Conservation (phyloP, 73 alveolate genomes). For the Tetrahymena thermophila region DNA sequence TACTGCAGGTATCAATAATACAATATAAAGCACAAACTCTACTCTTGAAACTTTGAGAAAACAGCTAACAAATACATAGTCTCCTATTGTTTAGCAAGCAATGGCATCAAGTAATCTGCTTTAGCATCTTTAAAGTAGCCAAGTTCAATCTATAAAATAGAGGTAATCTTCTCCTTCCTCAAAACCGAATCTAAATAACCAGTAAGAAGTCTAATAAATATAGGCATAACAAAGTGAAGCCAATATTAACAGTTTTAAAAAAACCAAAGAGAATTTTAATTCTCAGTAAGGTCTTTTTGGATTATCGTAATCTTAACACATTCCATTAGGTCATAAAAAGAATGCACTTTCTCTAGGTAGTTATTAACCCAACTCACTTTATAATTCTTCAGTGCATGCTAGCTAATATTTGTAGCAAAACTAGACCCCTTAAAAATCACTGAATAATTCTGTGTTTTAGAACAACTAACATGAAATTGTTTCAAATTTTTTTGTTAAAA, state of each 20-base stretch:
- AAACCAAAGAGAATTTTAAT: not conserved
- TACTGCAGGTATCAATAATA: not conserved
- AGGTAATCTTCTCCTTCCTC: not conserved
- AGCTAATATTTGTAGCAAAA: not conserved
- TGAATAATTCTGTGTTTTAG: not conserved
- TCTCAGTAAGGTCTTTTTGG: not conserved
- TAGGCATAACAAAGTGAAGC: not conserved
- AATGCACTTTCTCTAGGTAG: not conserved
- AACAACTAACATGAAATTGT: not conserved
- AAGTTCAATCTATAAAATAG: not conserved
- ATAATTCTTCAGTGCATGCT: not conserved
- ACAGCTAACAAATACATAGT: not conserved
- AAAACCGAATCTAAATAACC: not conserved
- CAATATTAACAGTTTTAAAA: not conserved
- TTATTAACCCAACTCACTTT: not conserved
- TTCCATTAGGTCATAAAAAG: not conserved
- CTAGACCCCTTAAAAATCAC: not conserved
- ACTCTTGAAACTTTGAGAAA: not conserved
- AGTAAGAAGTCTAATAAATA: not conserved
- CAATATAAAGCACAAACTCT: not conserved
- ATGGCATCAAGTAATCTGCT: not conserved
- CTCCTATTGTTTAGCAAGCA: not conserved
- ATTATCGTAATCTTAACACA: not conserved
- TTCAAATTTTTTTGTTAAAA: not conserved
- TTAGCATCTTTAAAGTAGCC: not conserved